Percentiles rank a stretch among this genome's conserved stretches.
These are phyloP conservation scores for Solanum tacnaense DNA, from an alignment of 257 asterid genomes.

Conservation along the genomic window DNA sequence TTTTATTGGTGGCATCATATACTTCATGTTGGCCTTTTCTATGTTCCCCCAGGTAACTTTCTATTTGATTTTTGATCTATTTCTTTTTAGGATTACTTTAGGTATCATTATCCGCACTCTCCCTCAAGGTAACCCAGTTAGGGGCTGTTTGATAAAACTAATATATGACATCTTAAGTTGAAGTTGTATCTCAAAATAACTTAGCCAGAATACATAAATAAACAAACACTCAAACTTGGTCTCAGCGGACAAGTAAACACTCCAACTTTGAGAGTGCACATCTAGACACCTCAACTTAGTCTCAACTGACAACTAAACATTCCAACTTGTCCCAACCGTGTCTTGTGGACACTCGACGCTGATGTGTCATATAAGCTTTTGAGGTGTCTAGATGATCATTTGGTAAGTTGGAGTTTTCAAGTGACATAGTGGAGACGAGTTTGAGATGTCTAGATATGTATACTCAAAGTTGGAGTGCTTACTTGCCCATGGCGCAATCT, in stretches of 20 bases:
- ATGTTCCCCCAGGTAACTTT: conserved; percentile 91
- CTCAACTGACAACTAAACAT: background rate
- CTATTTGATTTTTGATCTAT: background rate
- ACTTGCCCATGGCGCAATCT: background rate
- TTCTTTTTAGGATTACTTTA: background rate
- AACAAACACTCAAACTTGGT: background rate
- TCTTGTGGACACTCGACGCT: background rate
- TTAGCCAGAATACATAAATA: background rate
- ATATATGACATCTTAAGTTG: background rate
- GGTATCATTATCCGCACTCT: background rate
- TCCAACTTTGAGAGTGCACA: background rate
- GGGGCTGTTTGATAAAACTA: background rate
- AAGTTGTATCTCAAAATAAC: background rate
- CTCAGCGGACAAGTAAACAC: background rate
- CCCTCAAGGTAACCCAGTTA: background rate
- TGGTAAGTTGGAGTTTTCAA: background rate
- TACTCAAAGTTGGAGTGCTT: background rate
- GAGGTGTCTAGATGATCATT: background rate
- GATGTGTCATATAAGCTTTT: background rate
- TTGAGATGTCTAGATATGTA: background rate
- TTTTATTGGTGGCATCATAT: conserved; percentile 87
- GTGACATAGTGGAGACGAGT: background rate
- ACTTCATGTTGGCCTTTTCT: conserved; percentile 77
- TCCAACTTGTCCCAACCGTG: background rate
- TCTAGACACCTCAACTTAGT: background rate